Evolutionary conservation across 140 eudicot species (phyloP).

Genomic region (Eryngium alpinum): DNA sequence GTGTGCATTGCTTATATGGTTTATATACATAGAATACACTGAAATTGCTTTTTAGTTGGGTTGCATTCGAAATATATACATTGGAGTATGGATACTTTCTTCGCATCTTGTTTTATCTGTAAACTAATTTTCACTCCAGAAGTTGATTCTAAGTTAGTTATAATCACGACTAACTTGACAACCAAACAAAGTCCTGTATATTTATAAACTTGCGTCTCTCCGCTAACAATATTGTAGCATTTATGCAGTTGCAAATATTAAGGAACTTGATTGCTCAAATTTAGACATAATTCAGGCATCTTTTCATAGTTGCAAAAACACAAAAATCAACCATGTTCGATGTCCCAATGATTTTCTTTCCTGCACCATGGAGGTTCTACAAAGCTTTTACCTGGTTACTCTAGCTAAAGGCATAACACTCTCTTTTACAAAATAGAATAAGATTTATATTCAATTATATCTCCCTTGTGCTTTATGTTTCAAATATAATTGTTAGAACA

Average conservation of each 20-base stretch:
- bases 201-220: not conserved
- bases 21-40: slow-evolving; percentile 13
- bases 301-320: not conserved
- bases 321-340: not conserved
- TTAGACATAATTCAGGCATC: too few species aligned
- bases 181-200: not conserved
- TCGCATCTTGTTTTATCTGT: slow-evolving; percentile 25
- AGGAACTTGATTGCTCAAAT: too few species aligned
- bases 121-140: slow-evolving; percentile 33
- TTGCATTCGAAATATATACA: slow-evolving; percentile 41
- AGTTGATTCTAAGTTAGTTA: slow-evolving; percentile 19
- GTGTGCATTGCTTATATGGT: not conserved
- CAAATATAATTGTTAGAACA: not conserved
- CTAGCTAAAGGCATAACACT: not conserved
- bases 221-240: not conserved
- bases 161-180: not conserved
- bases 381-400: not conserved
- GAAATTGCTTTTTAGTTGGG: not conserved
- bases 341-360: too few species aligned
- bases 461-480: not conserved
- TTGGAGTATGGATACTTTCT: slow-evolving; percentile 48
- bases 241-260: too few species aligned
- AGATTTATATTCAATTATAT: not conserved
- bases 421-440: slow-evolving; percentile 5
- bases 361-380: not conserved